Conservation (phyloP, 805 yeast genomes). For the Metschnikowia aberdeeniae region DNA sequence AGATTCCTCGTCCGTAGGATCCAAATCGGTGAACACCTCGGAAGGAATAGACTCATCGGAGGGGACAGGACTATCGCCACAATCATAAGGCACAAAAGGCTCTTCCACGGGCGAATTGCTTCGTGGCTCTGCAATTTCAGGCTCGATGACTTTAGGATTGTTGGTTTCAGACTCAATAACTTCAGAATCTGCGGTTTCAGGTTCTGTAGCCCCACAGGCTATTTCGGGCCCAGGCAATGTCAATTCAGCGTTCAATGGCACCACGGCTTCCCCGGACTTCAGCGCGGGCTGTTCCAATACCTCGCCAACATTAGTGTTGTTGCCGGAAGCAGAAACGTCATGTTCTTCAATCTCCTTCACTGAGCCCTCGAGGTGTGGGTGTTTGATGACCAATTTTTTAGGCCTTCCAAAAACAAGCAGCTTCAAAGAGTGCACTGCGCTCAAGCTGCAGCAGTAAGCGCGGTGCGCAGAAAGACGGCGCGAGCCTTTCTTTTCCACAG, state of each 20-base stretch:
- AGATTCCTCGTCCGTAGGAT: not conserved
- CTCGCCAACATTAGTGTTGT: not conserved
- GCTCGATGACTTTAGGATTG: not conserved
- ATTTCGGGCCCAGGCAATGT: no score
- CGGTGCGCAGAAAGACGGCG: conserved; percentile 5
- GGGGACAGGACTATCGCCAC: not conserved
- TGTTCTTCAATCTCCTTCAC: not conserved
- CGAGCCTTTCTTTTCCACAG: not conserved
- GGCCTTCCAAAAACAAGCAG: not conserved
- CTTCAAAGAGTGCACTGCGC: not conserved
- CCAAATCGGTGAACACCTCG: not conserved
- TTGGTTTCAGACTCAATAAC: no score
- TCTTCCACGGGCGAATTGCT: not conserved
- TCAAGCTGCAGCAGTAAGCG: conserved; percentile 5
- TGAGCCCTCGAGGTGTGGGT: not conserved
- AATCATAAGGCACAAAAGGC: not conserved
- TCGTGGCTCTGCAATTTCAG: not conserved
- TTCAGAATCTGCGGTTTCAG: no score
- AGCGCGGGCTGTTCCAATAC: no score
- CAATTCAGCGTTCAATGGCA: no score
- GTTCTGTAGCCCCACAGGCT: no score
- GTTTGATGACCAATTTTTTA: not conserved
- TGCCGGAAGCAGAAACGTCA: no score
- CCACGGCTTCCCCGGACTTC: no score
- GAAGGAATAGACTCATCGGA: conserved; percentile 3